These are phyloP conservation scores for Niebla homalea DNA, from an alignment of 495 filamentous ascomycete genomes.

Conservation along the genomic window DNA sequence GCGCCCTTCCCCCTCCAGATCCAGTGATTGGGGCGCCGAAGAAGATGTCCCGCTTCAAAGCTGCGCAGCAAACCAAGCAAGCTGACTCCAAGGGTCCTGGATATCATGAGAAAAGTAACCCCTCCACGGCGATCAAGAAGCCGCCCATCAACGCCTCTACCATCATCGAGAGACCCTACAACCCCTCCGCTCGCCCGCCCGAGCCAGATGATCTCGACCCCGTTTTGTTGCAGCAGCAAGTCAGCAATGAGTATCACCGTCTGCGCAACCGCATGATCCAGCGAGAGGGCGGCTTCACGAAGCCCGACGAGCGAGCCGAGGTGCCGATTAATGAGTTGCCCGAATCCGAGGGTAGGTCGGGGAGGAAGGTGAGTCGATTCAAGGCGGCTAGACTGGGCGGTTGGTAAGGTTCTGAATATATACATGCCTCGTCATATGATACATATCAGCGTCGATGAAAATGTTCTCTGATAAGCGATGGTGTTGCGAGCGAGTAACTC, in stretches of 20 bases:
- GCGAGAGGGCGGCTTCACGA: constrained; percentile 61
- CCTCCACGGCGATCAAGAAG: constrained; percentile 26
- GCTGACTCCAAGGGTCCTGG: not conserved
- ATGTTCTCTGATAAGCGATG: too few species aligned
- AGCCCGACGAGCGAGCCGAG: constrained; percentile 42
- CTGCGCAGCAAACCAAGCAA: constrained; percentile 16
- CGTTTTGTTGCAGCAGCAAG: constrained; percentile 55
- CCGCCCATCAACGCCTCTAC: constrained; percentile 42
- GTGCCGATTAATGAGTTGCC: constrained; percentile 42
- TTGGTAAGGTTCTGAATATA: not conserved
- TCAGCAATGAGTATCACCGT: constrained; percentile 66
- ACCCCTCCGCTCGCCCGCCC: constrained; percentile 18
- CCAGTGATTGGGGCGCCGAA: constrained; percentile 19
- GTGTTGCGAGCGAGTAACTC: too few species aligned
- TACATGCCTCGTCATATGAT: too few species aligned
- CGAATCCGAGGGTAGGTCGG: constrained; percentile 51
- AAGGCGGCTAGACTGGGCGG: constrained; percentile 64
- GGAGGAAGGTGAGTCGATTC: constrained; percentile 71
- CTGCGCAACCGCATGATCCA: constrained; percentile 69
- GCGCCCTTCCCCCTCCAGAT: not conserved
- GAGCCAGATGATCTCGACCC: constrained; percentile 67
- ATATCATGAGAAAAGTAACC: constrained; percentile 7
- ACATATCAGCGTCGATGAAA: too few species aligned
- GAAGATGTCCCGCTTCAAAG: constrained; percentile 33
- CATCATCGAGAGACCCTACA: constrained; percentile 46